Evolutionary conservation across 208 protist species (phyloP).

Genomic region (Trypanosoma congolense): DNA sequence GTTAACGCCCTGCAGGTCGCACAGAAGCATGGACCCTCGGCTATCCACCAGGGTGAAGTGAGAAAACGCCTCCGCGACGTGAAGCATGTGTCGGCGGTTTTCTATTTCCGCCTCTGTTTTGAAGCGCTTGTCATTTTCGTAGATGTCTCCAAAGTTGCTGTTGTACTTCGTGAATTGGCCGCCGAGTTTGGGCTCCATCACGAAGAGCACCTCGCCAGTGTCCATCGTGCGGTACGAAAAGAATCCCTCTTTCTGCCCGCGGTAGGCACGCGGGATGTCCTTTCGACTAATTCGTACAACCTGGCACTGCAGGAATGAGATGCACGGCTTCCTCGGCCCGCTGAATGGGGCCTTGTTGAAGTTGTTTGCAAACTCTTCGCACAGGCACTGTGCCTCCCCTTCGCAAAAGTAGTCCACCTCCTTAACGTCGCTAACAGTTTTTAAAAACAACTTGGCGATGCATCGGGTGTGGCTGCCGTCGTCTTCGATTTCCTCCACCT

Average conservation of each 20-base stretch:
- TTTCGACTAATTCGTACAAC: conserved; percentile 58
- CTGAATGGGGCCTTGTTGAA: conserved; percentile 51
- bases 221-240: conserved; percentile 75
- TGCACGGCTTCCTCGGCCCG: conserved; percentile 45
- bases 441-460: conserved; percentile 85
- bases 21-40: conserved; percentile 60
- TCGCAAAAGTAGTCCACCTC: conserved; percentile 88
- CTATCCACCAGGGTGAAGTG: conserved; percentile 88
- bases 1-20: conserved; percentile 87
- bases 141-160: conserved; percentile 81
- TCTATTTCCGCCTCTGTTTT: conserved; percentile 37
- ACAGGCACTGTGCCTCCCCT: conserved; percentile 82
- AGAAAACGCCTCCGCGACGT: conserved; percentile 85
- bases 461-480: conserved; percentile 47
- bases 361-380: conserved; percentile 76
- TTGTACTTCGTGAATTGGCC: conserved; percentile 88
- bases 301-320: conserved; percentile 85
- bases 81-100: conserved; percentile 50
- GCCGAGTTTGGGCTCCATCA: conserved; percentile 86
- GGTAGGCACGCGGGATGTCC: conserved; percentile 48
- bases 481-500: conserved; percentile 80
- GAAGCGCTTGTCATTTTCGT: conserved; percentile 57
- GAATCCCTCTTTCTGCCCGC: conserved; percentile 43
- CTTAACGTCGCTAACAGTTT: conserved; percentile 59
- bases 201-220: conserved; percentile 65